Evolutionary conservation across 2,329 filamentous ascomycete genomes (phyloP), one percentile per base, ranked within the genome.

Genomic region (Trichoderma cornu-damae): DNA sequence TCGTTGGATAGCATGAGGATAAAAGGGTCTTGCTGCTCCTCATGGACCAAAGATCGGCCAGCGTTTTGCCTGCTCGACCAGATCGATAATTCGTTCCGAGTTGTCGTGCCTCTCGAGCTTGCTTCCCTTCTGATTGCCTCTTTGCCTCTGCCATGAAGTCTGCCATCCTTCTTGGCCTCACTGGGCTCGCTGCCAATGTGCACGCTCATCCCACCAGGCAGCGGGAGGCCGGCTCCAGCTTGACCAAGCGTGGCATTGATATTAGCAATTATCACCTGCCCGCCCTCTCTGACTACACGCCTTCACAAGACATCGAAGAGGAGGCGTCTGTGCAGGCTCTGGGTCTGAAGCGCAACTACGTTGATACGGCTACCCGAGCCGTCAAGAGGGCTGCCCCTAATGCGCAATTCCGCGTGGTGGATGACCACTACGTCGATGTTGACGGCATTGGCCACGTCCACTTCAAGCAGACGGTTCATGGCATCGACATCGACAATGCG

Each of bases 401-500:
- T 14, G 69, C 69, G 3, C 67, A 71, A 20, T 84, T 83, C 67
- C 78, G 81, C 18, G 61, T 81, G 6, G 75, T 78, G 0, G 65
- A 74, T 0, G 80, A 83, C 63, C 73, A 78, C 62, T 84, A 84
- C 49, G 71, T 79, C 9, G 75, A 81, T n/a, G 67, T 63, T 44
- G 82, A 82, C 54, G 80, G 81, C 7, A 72, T 85, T 59, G 74
- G 73, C 0, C 82, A 85, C 63, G 79, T 83, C 61, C 76, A 82
- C 66, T 82, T 84, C 65, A 81, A 79, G 68, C 82, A 85, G 69
- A 84, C 80, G 0, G 70, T 73, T 6, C 78, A 83, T 54, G 81
- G 77, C 1, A 66, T 84, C 22, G 82, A 84, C 60, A 77, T 85
- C 59, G 82, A 84, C 62, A 84, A 84, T 62, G 79, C 78, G 1